Percentiles rank a stretch among this genome's conserved stretches.
Conservation (phyloP, 179 eudicot species). For the Carnegiea gigantea region DNA sequence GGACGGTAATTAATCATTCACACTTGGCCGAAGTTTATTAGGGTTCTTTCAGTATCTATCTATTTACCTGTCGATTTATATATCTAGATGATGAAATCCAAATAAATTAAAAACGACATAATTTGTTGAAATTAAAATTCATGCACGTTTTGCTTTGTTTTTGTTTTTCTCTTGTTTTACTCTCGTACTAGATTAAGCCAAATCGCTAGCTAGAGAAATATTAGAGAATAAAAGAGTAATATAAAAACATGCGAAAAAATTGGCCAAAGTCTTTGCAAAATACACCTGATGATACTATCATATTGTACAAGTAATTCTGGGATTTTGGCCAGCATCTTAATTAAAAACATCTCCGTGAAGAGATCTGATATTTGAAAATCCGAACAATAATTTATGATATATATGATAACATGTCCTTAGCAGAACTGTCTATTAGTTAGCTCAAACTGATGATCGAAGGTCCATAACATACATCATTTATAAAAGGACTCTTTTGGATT, state of each 20-base stretch:
- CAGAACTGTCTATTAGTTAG: too few species aligned
- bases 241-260: too few species aligned
- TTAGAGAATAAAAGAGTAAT: neutral
- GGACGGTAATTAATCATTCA: neutral
- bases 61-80: neutral
- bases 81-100: neutral
- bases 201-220: neutral
- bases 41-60: neutral
- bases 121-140: neutral
- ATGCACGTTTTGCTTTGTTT: neutral
- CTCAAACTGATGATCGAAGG: too few species aligned
- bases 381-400: too few species aligned
- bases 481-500: neutral
- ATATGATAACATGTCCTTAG: too few species aligned
- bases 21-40: neutral
- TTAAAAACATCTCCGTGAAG: too few species aligned
- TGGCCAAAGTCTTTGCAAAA: too few species aligned
- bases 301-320: too few species aligned
- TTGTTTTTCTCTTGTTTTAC: neutral
- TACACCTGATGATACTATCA: too few species aligned
- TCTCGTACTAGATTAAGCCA: neutral
- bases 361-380: too few species aligned
- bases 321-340: too few species aligned
- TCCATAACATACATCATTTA: too few species aligned
- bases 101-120: neutral